A percentile compares a stretch with the other conserved stretches of the same genome.
Conservation (phyloP, 2,329 filamentous ascomycete genomes). For the Trichocomaceae sp. region DNA sequence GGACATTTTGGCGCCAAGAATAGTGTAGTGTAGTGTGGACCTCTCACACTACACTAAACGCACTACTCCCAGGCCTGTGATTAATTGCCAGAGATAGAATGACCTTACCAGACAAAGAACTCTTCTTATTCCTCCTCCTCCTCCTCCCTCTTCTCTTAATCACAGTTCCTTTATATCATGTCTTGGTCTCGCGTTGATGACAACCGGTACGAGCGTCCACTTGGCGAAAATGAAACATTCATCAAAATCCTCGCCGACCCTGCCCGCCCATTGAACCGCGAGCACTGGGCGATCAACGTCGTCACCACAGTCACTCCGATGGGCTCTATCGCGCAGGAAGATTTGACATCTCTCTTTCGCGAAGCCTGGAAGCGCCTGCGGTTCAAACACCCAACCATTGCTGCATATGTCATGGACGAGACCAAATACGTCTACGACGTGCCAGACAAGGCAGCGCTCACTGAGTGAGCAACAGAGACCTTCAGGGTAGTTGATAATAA, state of each 20-base stretch:
- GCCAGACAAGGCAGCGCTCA: constrained; percentile 3
- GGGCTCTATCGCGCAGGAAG: neutral
- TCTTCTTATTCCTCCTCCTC: too few relatives aligned
- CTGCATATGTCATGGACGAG: constrained; percentile 9
- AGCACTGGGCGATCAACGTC: constrained; percentile 28
- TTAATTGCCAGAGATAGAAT: too few relatives aligned
- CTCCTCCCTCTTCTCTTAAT: too few relatives aligned
- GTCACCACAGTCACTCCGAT: constrained; percentile 16
- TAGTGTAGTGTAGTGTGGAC: too few relatives aligned
- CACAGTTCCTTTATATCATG: constrained; percentile 6
- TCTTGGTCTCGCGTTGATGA: constrained; percentile 28
- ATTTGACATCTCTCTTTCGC: neutral
- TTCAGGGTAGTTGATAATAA: constrained; percentile 10
- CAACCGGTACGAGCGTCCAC: constrained; percentile 17
- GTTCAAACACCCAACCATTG: constrained; percentile 18
- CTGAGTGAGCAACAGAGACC: constrained; percentile 15
- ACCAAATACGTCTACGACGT: constrained; percentile 13
- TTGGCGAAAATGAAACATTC: constrained; percentile 22
- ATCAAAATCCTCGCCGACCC: constrained; percentile 27
- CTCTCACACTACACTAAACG: too few relatives aligned
- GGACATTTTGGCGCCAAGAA: too few relatives aligned
- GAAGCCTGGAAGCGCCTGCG: constrained; percentile 16
- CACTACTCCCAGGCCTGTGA: too few relatives aligned
- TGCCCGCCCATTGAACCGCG: constrained; percentile 22
- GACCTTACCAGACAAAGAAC: too few relatives aligned